phyloP scores from a whole-genome alignment of 2,329 filamentous ascomycete genomes.

The Aspergillus sp. region DNA sequence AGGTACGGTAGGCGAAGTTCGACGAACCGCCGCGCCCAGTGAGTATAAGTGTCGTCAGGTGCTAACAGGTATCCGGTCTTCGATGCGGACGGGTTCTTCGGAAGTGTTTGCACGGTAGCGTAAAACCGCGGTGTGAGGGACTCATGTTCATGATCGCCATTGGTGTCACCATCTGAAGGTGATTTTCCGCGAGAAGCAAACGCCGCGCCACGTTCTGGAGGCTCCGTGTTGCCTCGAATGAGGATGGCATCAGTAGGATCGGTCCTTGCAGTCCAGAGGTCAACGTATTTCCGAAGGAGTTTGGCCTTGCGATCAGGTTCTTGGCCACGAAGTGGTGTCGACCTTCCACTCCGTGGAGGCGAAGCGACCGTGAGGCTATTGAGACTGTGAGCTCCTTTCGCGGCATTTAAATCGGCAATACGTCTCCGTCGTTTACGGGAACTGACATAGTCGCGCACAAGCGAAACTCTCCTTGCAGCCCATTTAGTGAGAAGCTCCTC shows the following conservation, averaged over 20 bases:
- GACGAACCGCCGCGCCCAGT: slow-evolving; percentile 90
- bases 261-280: slow-evolving; percentile 43
- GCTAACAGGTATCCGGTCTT: slow-evolving; percentile 88
- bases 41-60: slow-evolving; percentile 71
- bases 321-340: slow-evolving; percentile 35
- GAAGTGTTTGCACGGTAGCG: slow-evolving; percentile 72
- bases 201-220: slow-evolving; percentile 38
- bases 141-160: slow-evolving; percentile 30
- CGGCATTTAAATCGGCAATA: slow-evolving; percentile 74
- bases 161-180: slow-evolving; percentile 26
- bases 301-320: slow-evolving; percentile 39
- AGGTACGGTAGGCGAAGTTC: slow-evolving; percentile 90
- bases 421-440: slow-evolving; percentile 72
- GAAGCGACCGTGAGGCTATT: slow-evolving; percentile 37
- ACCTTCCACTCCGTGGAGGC: slow-evolving; percentile 34
- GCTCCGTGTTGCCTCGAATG: slow-evolving; percentile 45
- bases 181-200: slow-evolving; percentile 25
- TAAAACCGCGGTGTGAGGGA: slow-evolving; percentile 63
- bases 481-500: slow-evolving; percentile 83
- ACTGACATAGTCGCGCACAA: slow-evolving; percentile 83
- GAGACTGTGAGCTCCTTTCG: slow-evolving; percentile 44
- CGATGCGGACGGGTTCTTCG: slow-evolving; percentile 77
- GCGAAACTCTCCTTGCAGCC: slow-evolving; percentile 83
- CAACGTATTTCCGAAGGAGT: slow-evolving; percentile 43
- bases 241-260: slow-evolving; percentile 45